Conservation (phyloP, 2,329 filamentous ascomycete species). For the Endocalyx cinctus region DNA sequence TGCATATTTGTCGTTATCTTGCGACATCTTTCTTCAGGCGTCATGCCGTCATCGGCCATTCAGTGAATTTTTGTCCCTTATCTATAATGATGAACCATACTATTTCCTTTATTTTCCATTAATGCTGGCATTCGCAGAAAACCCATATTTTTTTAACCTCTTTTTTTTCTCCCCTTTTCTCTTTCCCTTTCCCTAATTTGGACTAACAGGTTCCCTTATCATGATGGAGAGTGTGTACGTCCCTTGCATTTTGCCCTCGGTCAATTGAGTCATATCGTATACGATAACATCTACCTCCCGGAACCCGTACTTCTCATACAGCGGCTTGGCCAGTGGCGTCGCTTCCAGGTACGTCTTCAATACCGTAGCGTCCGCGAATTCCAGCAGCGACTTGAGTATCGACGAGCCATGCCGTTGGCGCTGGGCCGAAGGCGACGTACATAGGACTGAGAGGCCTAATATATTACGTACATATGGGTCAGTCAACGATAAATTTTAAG, state of each 20-base stretch:
- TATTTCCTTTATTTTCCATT: no score
- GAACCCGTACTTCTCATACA: conserved; percentile 36
- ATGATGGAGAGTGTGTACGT: conserved; percentile 20
- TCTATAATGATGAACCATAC: no score
- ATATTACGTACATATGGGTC: not conserved
- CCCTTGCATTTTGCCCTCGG: conserved; percentile 8
- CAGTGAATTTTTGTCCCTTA: no score
- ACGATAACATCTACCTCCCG: conserved; percentile 27
- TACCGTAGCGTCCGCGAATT: conserved; percentile 28
- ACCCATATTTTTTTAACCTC: conserved; percentile 1
- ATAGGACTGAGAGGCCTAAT: conserved; percentile 32
- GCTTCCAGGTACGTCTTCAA: conserved; percentile 33
- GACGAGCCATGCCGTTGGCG: conserved; percentile 30
- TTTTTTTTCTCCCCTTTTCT: conserved; percentile 1
- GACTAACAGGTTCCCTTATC: conserved; percentile 23
- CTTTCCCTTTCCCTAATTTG: conserved; percentile 5
- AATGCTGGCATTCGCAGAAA: no score
- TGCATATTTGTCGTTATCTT: no score
- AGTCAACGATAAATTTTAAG: not conserved
- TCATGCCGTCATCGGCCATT: no score
- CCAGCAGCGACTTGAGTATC: conserved; percentile 30
- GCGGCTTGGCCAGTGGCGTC: conserved; percentile 27
- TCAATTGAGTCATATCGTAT: conserved; percentile 18
- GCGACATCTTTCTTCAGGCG: no score
- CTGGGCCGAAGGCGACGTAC: conserved; percentile 29